Conservation (phyloP, 441 rosid genomes). For the Pelargonium australe region DNA sequence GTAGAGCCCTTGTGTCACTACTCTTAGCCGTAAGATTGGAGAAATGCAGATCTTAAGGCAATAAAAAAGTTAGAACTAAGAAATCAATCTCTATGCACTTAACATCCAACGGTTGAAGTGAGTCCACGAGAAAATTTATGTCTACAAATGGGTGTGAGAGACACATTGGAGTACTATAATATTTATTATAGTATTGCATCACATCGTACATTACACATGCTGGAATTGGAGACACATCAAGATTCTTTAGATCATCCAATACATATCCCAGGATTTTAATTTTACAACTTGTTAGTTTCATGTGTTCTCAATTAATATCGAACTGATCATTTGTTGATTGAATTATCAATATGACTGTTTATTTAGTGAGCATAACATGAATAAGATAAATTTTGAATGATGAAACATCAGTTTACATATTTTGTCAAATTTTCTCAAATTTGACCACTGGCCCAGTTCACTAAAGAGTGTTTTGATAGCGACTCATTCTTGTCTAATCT, state of each 20-base stretch:
- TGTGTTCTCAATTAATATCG: too few species aligned
- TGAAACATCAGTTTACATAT: too few species aligned
- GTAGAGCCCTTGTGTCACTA: conserved; percentile 7
- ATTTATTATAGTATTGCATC: background rate
- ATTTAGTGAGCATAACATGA: too few species aligned
- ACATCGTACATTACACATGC: background rate
- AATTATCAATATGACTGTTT: too few species aligned
- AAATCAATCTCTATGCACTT: conserved; percentile 1
- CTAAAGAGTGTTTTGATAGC: too few species aligned
- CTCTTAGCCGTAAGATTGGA: conserved; percentile 8
- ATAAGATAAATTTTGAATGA: too few species aligned
- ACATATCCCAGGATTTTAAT: background rate
- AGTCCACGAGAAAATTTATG: background rate
- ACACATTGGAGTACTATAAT: background rate
- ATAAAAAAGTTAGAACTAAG: background rate
- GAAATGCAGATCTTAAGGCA: conserved; percentile 4
- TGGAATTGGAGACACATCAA: background rate
- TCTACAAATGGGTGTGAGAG: background rate
- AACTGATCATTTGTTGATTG: too few species aligned
- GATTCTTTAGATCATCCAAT: background rate
- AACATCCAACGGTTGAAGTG: background rate
- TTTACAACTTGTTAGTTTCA: background rate
- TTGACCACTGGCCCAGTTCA: too few species aligned
- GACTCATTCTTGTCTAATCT: too few species aligned
- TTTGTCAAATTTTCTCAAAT: too few species aligned